Evolutionary conservation across 331 rosid species (phyloP).

Genomic region (Acacia concinna): DNA sequence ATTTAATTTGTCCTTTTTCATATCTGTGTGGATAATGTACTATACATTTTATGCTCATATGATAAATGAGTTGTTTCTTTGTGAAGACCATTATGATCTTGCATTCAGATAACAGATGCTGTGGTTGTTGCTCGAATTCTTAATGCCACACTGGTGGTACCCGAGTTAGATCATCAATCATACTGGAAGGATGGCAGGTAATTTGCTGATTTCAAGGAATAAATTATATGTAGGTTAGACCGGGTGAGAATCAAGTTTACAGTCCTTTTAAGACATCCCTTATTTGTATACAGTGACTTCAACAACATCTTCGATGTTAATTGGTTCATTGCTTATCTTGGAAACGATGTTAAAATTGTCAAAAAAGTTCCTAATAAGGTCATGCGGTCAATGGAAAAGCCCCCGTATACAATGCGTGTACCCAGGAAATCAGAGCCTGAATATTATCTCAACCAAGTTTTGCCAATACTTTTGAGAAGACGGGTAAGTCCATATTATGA

Average conservation of each 20-base stretch:
- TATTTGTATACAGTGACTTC: conserved; percentile 70
- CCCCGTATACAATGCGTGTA: conserved; percentile 98
- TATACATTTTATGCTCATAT: neutral
- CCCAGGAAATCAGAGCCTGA: conserved; percentile 97
- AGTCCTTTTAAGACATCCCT: conserved; percentile 4
- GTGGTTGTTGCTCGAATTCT: conserved; percentile 94
- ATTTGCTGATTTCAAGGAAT: conserved; percentile 21
- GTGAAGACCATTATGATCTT: conserved; percentile 32
- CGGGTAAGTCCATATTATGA: conserved; percentile 51
- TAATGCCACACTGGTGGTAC: conserved; percentile 94
- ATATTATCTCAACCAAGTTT: conserved; percentile 93
- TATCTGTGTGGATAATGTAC: neutral
- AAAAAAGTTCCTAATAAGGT: conserved; percentile 88
- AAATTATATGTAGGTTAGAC: neutral
- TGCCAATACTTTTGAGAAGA: conserved; percentile 89
- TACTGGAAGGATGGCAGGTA: conserved; percentile 96
- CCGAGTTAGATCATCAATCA: conserved; percentile 95
- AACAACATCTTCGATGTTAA: conserved; percentile 77
- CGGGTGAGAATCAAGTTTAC: conserved; percentile 25
- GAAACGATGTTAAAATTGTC: conserved; percentile 81
- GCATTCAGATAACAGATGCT: conserved; percentile 91
- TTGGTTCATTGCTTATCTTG: conserved; percentile 87
- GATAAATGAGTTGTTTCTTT: conserved; percentile 1
- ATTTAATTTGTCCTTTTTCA: conserved; percentile 13
- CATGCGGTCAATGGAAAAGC: conserved; percentile 94